phyloP scores from a whole-genome alignment of 352 stramenopile genomes.

The Phytopythium aichiense region DNA sequence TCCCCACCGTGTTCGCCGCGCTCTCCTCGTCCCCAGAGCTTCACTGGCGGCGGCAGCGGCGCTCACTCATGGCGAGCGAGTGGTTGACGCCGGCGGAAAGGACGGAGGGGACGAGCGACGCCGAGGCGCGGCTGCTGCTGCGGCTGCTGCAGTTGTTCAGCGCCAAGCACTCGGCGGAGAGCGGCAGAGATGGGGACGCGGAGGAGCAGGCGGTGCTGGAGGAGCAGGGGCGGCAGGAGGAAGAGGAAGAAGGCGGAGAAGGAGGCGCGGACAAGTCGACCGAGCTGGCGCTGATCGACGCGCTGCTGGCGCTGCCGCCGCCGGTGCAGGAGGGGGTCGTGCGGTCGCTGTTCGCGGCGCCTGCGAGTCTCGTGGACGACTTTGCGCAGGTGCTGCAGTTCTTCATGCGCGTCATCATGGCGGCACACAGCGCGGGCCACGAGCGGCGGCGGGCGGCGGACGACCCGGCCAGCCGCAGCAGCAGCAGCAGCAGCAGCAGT shows the following conservation, averaged over 20 bases:
- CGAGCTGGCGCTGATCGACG: slow-evolving; percentile 24
- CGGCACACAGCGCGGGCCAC: slow-evolving; percentile 36
- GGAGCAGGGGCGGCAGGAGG: neutral
- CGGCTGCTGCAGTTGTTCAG: slow-evolving; percentile 45
- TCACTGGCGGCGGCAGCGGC: slow-evolving; percentile 5
- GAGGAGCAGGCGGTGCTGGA: no score
- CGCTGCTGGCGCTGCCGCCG: slow-evolving; percentile 31
- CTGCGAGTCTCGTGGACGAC: slow-evolving; percentile 29
- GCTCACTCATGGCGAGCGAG: slow-evolving; percentile 12
- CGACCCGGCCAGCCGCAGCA: neutral
- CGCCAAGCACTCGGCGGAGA: slow-evolving; percentile 9
- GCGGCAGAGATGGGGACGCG: neutral
- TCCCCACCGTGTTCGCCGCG: no score
- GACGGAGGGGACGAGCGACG: neutral
- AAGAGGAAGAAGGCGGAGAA: neutral
- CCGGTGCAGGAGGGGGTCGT: slow-evolving; percentile 38
- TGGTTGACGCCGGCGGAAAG: slow-evolving; percentile 7
- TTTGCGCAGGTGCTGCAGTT: slow-evolving; percentile 63
- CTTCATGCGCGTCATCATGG: slow-evolving; percentile 57
- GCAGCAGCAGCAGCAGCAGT: no score
- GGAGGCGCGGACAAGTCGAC: neutral
- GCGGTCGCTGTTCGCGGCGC: slow-evolving; percentile 41
- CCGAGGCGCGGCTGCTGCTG: slow-evolving; percentile 33
- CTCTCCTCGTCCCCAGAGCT: no score
- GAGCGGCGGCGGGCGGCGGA: neutral